Conservation (phyloP, 2,329 filamentous ascomycete species). For the Ramularia collo-cygni region DNA sequence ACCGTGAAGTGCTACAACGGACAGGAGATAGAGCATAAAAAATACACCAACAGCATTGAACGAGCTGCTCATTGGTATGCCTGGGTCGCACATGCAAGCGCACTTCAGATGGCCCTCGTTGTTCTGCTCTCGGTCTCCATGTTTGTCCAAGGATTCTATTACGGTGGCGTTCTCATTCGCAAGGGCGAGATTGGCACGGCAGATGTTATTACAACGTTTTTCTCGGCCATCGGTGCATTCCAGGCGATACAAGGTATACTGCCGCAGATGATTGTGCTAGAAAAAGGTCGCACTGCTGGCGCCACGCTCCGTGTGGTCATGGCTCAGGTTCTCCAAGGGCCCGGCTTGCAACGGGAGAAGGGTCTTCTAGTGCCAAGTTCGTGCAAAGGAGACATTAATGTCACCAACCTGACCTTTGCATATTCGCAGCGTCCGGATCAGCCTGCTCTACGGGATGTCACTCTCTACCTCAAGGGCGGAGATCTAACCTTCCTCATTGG, state of each 20-base stretch:
- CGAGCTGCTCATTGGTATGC: constrained; percentile 58
- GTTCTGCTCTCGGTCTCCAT: constrained; percentile 68
- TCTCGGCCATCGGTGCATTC: constrained; percentile 68
- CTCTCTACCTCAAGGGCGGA: constrained; percentile 64
- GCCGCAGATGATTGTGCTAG: constrained; percentile 68
- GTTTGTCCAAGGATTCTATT: constrained; percentile 89
- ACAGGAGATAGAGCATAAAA: constrained; percentile 59
- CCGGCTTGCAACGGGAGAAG: constrained; percentile 10
- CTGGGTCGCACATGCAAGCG: constrained; percentile 60
- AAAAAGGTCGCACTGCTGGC: constrained; percentile 72
- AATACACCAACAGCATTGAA: constrained; percentile 55
- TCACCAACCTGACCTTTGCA: constrained; percentile 54
- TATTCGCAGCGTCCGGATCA: constrained; percentile 66
- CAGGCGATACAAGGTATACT: constrained; percentile 68
- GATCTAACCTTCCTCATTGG: constrained; percentile 77
- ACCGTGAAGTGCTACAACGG: constrained; percentile 82
- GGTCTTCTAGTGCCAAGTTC: constrained; percentile 21
- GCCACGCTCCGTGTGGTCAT: constrained; percentile 49
- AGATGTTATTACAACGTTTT: constrained; percentile 75
- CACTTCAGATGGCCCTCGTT: constrained; percentile 65
- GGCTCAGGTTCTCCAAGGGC: constrained; percentile 28
- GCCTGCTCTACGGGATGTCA: constrained; percentile 53
- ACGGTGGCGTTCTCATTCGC: constrained; percentile 64
- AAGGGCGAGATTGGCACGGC: constrained; percentile 54
- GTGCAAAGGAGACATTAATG: constrained; percentile 61